Evolutionary conservation across 176 grass and related monocot species (phyloP).

Genomic region (Rhipidocladum racemiflorum): DNA sequence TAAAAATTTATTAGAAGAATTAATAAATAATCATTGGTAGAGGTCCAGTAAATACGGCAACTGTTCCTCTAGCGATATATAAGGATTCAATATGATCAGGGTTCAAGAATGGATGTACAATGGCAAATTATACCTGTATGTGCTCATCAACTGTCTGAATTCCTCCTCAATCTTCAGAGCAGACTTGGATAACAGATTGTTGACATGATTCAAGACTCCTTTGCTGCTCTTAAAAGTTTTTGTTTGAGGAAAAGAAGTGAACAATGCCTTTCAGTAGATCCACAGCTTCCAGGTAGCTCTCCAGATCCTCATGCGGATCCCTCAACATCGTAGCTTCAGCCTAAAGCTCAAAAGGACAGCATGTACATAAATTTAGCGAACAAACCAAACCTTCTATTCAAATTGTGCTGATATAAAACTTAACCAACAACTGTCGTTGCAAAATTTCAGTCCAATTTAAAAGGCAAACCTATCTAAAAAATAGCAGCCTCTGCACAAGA

Average conservation of each 20-base stretch:
- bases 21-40: background rate
- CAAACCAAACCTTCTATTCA: background rate
- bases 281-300: conserved; percentile 65
- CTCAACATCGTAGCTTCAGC: conserved; percentile 63
- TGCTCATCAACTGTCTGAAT: conserved; percentile 61
- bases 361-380: background rate
- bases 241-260: conserved; percentile 48
- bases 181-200: conserved; percentile 54
- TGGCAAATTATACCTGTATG: conserved; percentile 56
- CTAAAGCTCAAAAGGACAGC: conserved; percentile 25
- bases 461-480: background rate
- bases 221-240: conserved; percentile 50
- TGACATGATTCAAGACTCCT: conserved; percentile 47
- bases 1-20: background rate
- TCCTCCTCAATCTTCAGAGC: conserved; percentile 62
- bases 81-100: background rate
- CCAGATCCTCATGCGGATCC: conserved; percentile 66
- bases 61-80: background rate
- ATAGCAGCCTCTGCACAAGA: background rate
- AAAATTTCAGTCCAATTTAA: background rate
- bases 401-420: background rate
- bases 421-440: background rate
- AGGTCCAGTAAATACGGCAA: background rate
- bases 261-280: conserved; percentile 52
- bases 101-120: conserved; percentile 9